Percentiles rank a stretch among this genome's conserved stretches.
Conservation (phyloP, 2,329 filamentous ascomycete species). For the Eutypella sp. region DNA sequence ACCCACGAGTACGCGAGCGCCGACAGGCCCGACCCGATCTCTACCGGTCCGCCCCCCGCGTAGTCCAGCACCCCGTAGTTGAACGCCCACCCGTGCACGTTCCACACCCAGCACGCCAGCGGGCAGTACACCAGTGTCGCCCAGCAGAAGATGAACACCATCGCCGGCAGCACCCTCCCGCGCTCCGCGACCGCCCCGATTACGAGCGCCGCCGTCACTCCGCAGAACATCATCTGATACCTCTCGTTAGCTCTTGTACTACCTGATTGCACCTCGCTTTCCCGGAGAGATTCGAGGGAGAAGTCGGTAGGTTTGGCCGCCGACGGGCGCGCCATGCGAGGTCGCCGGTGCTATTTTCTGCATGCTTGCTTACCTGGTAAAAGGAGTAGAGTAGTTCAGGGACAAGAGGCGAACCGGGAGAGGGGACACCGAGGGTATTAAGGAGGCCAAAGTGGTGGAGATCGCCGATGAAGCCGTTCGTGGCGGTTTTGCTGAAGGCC, state of each 20-base stretch:
- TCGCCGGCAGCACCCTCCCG: constrained; percentile 83
- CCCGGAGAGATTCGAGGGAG: too few species aligned
- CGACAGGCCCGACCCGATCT: constrained; percentile 90
- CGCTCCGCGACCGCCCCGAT: constrained; percentile 91
- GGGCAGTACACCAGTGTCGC: constrained; percentile 97
- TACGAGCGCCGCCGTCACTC: constrained; percentile 84
- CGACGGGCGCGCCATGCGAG: too few species aligned
- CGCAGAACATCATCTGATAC: constrained; percentile 88
- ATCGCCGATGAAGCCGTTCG: constrained; percentile 88
- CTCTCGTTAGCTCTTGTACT: constrained; percentile 5
- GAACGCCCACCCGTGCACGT: constrained; percentile 87
- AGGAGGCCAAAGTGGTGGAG: constrained; percentile 83
- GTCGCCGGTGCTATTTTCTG: too few species aligned
- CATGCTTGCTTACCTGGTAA: constrained; percentile 64
- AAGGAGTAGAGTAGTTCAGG: constrained; percentile 90
- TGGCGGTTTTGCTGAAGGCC: constrained; percentile 77
- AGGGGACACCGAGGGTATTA: constrained; percentile 78
- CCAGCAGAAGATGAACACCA: constrained; percentile 97
- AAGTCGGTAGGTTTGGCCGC: too few species aligned
- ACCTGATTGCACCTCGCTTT: neutral
- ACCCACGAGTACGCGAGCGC: constrained; percentile 95
- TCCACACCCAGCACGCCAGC: constrained; percentile 95
- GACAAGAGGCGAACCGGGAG: constrained; percentile 80
- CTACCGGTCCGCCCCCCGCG: constrained; percentile 92
- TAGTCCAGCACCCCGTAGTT: constrained; percentile 92